Conservation (phyloP, 1,284 basidiomycete species). For the Volvariella volvacea region DNA sequence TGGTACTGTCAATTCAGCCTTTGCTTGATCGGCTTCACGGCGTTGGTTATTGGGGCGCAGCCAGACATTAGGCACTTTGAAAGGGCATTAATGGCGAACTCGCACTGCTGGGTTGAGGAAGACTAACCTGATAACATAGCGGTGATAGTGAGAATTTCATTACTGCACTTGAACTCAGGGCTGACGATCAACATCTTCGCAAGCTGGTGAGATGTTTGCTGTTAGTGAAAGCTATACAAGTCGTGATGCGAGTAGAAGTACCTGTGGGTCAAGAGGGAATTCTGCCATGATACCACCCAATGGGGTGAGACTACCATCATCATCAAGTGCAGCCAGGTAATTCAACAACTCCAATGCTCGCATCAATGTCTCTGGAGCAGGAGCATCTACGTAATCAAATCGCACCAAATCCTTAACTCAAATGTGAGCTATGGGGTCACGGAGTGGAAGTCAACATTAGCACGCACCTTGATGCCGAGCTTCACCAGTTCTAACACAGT, state of each 20-base stretch:
- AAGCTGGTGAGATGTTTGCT: conserved; percentile 38
- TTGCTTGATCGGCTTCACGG: conserved; percentile 89
- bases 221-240: not conserved
- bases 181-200: conserved; percentile 94
- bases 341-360: conserved; percentile 94
- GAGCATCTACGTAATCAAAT: conserved; percentile 96
- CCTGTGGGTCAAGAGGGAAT: conserved; percentile 96
- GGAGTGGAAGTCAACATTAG: not conserved
- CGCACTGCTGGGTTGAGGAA: not conserved
- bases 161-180: conserved; percentile 93
- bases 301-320: conserved; percentile 88
- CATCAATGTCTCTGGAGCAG: conserved; percentile 98
- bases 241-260: no score
- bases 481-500: conserved; percentile 94
- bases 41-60: conserved; percentile 84
- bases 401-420: conserved; percentile 69
- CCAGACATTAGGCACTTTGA: conserved; percentile 87
- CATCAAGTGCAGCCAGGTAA: conserved; percentile 88
- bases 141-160: conserved; percentile 92
- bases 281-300: conserved; percentile 95
- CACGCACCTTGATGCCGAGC: conserved; percentile 72
- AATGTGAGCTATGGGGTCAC: not conserved
- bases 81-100: not conserved
- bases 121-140: conserved; percentile 88
- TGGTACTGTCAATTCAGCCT: conserved; percentile 84